Evolutionary conservation across 106 monocot genomes (phyloP).

Genomic region (Acorus calamus): DNA sequence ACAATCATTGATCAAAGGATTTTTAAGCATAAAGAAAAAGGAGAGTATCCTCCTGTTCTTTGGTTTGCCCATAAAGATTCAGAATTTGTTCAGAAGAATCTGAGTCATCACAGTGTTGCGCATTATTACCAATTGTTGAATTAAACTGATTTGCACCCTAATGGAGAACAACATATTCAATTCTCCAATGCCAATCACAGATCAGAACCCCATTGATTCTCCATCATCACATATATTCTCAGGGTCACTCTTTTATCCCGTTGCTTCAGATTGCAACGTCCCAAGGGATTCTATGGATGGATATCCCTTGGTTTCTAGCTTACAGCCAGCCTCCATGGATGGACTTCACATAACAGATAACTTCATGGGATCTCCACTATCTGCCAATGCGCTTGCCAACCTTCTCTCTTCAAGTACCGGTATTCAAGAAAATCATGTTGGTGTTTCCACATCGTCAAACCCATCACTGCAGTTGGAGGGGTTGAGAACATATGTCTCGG

Average conservation of each 20-base stretch:
- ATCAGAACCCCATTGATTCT: slow-evolving; percentile 23
- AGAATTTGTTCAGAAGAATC: no score
- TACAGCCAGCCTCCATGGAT: slow-evolving; percentile 21
- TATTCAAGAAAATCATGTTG: slow-evolving; percentile 16
- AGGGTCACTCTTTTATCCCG: slow-evolving; percentile 10
- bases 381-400: slow-evolving; percentile 23
- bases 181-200: slow-evolving; percentile 11
- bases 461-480: slow-evolving; percentile 12
- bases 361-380: slow-evolving; percentile 9
- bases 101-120: no score
- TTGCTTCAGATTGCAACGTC: slow-evolving; percentile 3
- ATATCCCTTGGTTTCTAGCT: slow-evolving; percentile 13
- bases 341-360: slow-evolving; percentile 24
- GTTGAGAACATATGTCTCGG: slow-evolving; percentile 17
- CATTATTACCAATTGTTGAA: no score
- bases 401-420: slow-evolving; percentile 14
- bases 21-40: no score
- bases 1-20: no score
- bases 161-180: slow-evolving; percentile 54
- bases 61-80: no score
- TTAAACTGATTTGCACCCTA: neutral
- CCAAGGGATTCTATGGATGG: slow-evolving; percentile 13
- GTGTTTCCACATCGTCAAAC: neutral
- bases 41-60: no score
- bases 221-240: slow-evolving; percentile 16